Percentiles rank a stretch among this genome's conserved stretches.
phyloP scores from a whole-genome alignment of 495 filamentous ascomycete genomes.

The Aspergillus egyptiacus region DNA sequence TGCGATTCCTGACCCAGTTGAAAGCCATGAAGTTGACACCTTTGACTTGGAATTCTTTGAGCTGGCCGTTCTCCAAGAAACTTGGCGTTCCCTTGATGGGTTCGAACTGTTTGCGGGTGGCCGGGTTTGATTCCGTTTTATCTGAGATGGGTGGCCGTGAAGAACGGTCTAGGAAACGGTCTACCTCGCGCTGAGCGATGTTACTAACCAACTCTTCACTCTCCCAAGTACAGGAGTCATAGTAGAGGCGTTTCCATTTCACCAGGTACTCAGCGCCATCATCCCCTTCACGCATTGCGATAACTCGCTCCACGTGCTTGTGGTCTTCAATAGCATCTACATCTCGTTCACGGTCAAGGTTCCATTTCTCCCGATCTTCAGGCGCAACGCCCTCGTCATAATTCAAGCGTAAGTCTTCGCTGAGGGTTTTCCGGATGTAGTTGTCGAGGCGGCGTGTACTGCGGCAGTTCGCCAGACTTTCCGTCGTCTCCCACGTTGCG shows the following conservation, averaged over 20 bases:
- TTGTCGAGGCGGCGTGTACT: constrained; percentile 88
- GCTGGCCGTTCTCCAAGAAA: constrained; percentile 78
- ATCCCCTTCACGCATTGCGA: constrained; percentile 68
- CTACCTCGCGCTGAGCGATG: constrained; percentile 79
- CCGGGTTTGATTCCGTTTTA: constrained; percentile 61
- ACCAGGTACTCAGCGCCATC: constrained; percentile 78
- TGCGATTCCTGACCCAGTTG: constrained; percentile 86
- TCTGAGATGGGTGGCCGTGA: constrained; percentile 71
- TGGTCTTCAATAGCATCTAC: constrained; percentile 78
- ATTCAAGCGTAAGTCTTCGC: constrained; percentile 63
- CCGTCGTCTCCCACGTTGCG: constrained; percentile 84
- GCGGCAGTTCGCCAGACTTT: constrained; percentile 57
- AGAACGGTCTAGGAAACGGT: constrained; percentile 79
- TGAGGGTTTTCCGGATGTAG: constrained; percentile 77
- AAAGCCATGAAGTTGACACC: constrained; percentile 91
- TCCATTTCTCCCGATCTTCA: constrained; percentile 87
- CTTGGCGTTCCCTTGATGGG: constrained; percentile 69
- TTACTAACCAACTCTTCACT: constrained; percentile 63
- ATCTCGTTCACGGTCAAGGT: constrained; percentile 80
- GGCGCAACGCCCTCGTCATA: constrained; percentile 65
- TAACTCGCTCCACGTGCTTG: constrained; percentile 86
- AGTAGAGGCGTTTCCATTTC: constrained; percentile 84
- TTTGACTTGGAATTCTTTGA: constrained; percentile 90
- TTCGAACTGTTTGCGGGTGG: constrained; percentile 66
- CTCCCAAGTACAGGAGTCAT: constrained; percentile 95